phyloP scores from a whole-genome alignment of 208 protist genomes.

The Leishmania braziliensis region DNA sequence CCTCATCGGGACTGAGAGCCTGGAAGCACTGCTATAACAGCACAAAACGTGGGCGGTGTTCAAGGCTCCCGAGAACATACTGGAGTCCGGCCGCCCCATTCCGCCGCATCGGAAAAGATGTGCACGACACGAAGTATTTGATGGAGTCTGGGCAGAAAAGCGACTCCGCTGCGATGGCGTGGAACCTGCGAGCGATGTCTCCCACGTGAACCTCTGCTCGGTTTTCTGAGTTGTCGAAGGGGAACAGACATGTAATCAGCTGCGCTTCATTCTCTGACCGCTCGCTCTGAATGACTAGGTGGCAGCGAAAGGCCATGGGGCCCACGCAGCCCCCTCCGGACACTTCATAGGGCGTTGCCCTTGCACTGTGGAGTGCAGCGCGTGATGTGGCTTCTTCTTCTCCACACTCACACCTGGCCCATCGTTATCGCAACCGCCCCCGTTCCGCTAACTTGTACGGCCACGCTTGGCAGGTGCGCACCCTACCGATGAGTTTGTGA shows the following conservation, averaged over 20 bases:
- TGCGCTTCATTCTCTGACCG: not conserved
- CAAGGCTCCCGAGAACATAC: not conserved
- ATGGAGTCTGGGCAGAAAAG: not conserved
- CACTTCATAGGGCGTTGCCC: no score
- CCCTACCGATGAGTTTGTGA: not conserved
- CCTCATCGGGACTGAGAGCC: not conserved
- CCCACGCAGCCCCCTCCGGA: no score
- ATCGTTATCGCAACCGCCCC: not conserved
- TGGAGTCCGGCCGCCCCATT: not conserved
- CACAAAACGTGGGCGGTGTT: not conserved
- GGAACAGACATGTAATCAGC: not conserved
- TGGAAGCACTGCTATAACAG: not conserved
- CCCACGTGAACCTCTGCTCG: not conserved
- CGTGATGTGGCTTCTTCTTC: not conserved
- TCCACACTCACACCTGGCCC: not conserved
- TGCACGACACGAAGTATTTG: not conserved
- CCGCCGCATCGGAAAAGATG: not conserved
- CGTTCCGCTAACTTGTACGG: not conserved
- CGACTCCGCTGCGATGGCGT: not conserved
- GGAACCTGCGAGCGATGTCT: not conserved
- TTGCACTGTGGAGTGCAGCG: not conserved
- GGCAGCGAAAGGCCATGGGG: no score
- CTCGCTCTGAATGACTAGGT: not conserved
- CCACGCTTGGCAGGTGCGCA: not conserved
- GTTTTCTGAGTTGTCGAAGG: not conserved